A percentile compares a stretch with the other conserved stretches of the same genome.
These are phyloP conservation scores for Phanerodontia chrysosporium DNA, from an alignment of 768 basidiomycete species.

Conservation along the genomic window DNA sequence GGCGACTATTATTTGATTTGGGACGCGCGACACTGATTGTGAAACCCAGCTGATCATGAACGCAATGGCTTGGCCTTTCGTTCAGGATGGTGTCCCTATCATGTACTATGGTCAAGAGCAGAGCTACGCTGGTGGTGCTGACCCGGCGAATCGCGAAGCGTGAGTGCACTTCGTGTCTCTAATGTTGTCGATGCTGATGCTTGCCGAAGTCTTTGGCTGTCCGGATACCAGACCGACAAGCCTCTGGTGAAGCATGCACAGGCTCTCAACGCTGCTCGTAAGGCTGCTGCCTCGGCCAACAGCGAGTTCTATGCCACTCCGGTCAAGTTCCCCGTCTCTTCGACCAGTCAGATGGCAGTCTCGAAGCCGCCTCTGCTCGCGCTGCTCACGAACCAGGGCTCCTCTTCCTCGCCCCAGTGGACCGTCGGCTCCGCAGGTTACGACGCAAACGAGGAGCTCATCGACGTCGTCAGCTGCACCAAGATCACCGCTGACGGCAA, in stretches of 20 bases:
- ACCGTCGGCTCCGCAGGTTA: conserved; percentile 39
- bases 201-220: conserved; percentile 52
- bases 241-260: conserved; percentile 44
- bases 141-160: conserved; percentile 51
- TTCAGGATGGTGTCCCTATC: conserved; percentile 48
- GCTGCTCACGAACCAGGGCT: conserved; percentile 53
- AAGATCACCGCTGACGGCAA: conserved; percentile 31
- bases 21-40: neutral
- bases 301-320: conserved; percentile 42
- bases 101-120: conserved; percentile 55
- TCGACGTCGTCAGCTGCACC: conserved; percentile 52
- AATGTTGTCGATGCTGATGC: neutral
- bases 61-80: conserved; percentile 46
- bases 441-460: conserved; percentile 36
- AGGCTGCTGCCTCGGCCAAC: conserved; percentile 38
- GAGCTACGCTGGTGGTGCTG: conserved; percentile 39
- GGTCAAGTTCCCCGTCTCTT: conserved; percentile 42
- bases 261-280: conserved; percentile 49
- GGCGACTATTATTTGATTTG: conserved; percentile 9
- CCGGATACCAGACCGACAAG: conserved; percentile 47
- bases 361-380: conserved; percentile 55
- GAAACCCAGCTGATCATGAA: conserved; percentile 36
- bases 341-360: conserved; percentile 38
- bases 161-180: conserved; percentile 17
- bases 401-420: conserved; percentile 36